Base-by-base conservation (phyloP, 768 basidiomycete species). In the Exsudoporus frostii region DNA sequence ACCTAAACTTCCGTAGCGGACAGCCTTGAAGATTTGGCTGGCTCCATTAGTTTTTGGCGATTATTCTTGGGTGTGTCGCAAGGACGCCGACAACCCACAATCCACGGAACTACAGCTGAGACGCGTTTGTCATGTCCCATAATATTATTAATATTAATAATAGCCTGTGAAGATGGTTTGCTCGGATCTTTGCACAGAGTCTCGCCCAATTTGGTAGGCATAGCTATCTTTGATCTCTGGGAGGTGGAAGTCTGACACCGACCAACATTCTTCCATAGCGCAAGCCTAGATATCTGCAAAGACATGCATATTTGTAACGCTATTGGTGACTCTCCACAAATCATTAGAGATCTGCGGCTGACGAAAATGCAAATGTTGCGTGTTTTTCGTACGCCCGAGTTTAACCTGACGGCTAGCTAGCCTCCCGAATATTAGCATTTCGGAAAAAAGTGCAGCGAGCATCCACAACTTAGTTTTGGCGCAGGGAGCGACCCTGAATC, bases 401-500 rank as follows among this genome's bases (percentile, higher is more conserved):
- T 10, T 11, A 6, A 25, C 9, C 11, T 30, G 29, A 30, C n/a
- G n/a, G n/a, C n/a, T 30, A 30, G 10, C n/a, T 11, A 30, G 29
- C 9, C 10, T 30, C 27, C 29, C 29, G 29, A 30, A 30, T n/a
- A n/a, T 30, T 4, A 30, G 29, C 25, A 25, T 25, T 25, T 6
- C n/a, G n/a, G n/a, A n/a, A 25, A 6, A 25, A 25, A 8, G 29
- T 29, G 9, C 29, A 29, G 29, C 29, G 10, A 29, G 29, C 29
- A 27, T 19, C 19, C 7, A 19, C 45, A 32, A 7, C 7, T 19
- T 2, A 27, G 7, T 38, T 40, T 59, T 41, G 34, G 34, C 10
- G 17, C 50, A 25, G 25, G 25, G 10, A 19, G 49, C 22, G 48
- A 55, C 58, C 48, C 53, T 59, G 51, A 46, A 20, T 37, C 36